Evolutionary conservation across 768 basidiomycete species (phyloP).

Genomic region (Cystofilobasidium bisporidii): DNA sequence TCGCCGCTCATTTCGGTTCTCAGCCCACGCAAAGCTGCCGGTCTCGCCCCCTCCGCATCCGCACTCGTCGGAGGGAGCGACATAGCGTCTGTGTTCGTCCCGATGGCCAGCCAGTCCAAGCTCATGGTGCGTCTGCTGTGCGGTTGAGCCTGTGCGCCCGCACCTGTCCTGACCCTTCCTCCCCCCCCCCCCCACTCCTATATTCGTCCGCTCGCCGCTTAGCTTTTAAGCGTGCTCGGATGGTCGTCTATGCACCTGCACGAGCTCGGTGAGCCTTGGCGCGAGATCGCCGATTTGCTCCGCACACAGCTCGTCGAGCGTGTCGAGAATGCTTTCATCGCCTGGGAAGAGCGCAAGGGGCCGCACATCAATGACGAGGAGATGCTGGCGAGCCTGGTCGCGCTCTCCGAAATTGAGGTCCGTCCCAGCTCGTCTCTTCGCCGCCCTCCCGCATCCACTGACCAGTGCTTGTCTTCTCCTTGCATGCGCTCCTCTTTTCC

Average conservation of each 20-base stretch:
- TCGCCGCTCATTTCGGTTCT: constrained; percentile 28
- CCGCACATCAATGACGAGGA: constrained; percentile 13
- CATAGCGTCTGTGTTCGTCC: constrained; percentile 22
- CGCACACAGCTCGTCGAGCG: background rate
- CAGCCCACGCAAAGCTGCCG: constrained; percentile 5
- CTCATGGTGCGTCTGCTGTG: constrained; percentile 10
- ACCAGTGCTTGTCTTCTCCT: too few species aligned
- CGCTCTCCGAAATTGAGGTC: constrained; percentile 24
- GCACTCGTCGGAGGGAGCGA: constrained; percentile 6
- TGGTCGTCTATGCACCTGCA: constrained; percentile 28
- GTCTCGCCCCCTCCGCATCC: too few species aligned
- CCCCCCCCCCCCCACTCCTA: too few species aligned
- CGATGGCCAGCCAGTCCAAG: constrained; percentile 19
- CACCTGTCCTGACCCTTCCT: background rate
- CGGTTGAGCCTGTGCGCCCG: background rate
- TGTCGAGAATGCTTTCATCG: background rate
- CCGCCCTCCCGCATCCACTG: too few species aligned
- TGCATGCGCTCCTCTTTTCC: background rate
- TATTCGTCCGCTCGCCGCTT: too few species aligned
- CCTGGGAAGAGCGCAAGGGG: background rate
- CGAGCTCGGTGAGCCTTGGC: constrained; percentile 23
- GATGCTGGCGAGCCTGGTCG: constrained; percentile 22
- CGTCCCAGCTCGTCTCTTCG: too few species aligned
- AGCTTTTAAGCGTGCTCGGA: constrained; percentile 23
- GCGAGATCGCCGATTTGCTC: constrained; percentile 17